Percentiles rank a stretch among this genome's conserved stretches.
Evolutionary conservation across 345 rosid species (phyloP).

Genomic region (Gossypium anomalum): DNA sequence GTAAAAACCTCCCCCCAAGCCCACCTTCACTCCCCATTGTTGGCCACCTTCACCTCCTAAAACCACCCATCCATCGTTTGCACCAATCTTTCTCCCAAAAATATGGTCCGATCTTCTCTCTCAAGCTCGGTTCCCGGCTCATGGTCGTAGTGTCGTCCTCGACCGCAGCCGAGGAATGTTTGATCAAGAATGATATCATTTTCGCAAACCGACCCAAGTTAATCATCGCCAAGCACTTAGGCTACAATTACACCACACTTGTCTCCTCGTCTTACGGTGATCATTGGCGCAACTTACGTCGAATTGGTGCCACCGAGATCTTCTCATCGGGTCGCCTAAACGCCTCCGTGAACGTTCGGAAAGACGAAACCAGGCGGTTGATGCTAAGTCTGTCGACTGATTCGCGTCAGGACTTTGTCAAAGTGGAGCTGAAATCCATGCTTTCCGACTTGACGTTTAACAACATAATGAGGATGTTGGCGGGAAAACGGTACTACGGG

Average conservation of each 20-base stretch:
- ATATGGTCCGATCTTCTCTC: constrained; percentile 40
- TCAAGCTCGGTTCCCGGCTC: constrained; percentile 34
- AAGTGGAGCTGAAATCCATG: constrained; percentile 40
- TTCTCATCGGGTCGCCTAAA: constrained; percentile 50
- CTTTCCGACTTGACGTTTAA: constrained; percentile 34
- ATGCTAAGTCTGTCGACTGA: constrained; percentile 29
- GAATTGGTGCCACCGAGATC: constrained; percentile 38
- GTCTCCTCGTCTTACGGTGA: constrained; percentile 44
- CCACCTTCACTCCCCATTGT: constrained; percentile 15
- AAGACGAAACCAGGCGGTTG: constrained; percentile 42
- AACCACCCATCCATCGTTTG: constrained; percentile 5
- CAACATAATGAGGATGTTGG: constrained; percentile 36
- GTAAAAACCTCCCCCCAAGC: constrained; percentile 16
- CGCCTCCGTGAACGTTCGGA: constrained; percentile 24
- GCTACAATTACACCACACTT: constrained; percentile 37
- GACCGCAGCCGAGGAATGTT: constrained; percentile 42
- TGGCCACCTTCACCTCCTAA: constrained; percentile 18
- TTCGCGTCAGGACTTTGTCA: constrained; percentile 19
- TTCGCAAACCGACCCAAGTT: constrained; percentile 40
- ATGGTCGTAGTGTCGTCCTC: constrained; percentile 34
- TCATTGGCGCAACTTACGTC: constrained; percentile 67
- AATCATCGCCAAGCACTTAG: constrained; percentile 30
- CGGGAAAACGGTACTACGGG: constrained; percentile 54
- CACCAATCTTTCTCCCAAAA: constrained; percentile 28
- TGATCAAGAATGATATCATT: constrained; percentile 42